Conservation (phyloP, 2,329 filamentous ascomycete species). For the Pestalotiopsis sp. region DNA sequence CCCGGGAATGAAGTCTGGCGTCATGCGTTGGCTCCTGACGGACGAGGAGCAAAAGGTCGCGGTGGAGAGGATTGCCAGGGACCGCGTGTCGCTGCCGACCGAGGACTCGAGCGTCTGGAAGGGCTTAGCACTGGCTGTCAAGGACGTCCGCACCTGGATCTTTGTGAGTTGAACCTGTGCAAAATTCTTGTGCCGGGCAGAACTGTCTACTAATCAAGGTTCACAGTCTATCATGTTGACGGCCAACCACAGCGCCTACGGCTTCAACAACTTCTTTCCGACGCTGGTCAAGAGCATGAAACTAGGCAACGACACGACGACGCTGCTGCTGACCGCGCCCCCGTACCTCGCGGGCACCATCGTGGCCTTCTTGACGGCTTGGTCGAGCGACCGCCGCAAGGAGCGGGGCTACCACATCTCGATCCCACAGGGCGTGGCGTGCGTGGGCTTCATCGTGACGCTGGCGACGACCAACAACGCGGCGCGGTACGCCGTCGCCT, state of each 20-base stretch:
- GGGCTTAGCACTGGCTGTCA: constrained; percentile 49
- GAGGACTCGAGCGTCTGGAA: constrained; percentile 41
- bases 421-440: not conserved
- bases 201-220: constrained; percentile 42
- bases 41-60: constrained; percentile 48
- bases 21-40: constrained; percentile 44
- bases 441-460: constrained; percentile 20
- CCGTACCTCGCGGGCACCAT: constrained; percentile 5
- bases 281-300: constrained; percentile 11
- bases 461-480: constrained; percentile 36
- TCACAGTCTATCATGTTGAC: constrained; percentile 53
- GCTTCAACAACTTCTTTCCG: constrained; percentile 45
- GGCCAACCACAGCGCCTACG: constrained; percentile 34
- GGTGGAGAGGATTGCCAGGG: constrained; percentile 47
- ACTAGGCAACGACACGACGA: constrained; percentile 6
- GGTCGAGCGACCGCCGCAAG: constrained; percentile 8
- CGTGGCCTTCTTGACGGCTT: constrained; percentile 2
- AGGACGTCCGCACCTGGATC: constrained; percentile 53
- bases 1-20: constrained; percentile 25
- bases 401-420: constrained; percentile 11
- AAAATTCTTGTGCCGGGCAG: constrained; percentile 13
- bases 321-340: constrained; percentile 6
- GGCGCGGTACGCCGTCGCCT: constrained; percentile 41
- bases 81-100: constrained; percentile 49
- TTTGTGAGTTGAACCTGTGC: constrained; percentile 27